phyloP scores from a whole-genome alignment of 2,329 filamentous ascomycete genomes.

The Alternaria ventricosa region DNA sequence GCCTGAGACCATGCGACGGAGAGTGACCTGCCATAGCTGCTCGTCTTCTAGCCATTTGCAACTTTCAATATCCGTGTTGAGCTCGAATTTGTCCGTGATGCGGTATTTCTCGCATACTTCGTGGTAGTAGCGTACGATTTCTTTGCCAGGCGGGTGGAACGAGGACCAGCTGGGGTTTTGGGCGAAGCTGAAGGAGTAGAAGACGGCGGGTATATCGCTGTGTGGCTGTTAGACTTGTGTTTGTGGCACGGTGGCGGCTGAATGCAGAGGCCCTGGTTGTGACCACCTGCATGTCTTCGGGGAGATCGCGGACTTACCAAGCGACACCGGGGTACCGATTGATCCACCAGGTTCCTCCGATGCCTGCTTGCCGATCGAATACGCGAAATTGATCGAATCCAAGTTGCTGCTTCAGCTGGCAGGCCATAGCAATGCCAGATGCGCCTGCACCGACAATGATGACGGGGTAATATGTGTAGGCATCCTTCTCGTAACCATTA shows the following conservation, averaged over 20 bases:
- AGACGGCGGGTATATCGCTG: slow-evolving; percentile 57
- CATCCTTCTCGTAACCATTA: slow-evolving; percentile 48
- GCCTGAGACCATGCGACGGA: slow-evolving; percentile 59
- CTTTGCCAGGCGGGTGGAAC: slow-evolving; percentile 56
- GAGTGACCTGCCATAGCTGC: slow-evolving; percentile 61
- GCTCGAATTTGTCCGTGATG: slow-evolving; percentile 64
- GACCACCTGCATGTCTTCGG: neutral
- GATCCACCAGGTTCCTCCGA: slow-evolving; percentile 70
- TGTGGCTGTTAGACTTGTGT: slow-evolving; percentile 16
- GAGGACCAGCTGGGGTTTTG: slow-evolving; percentile 61
- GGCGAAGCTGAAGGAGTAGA: slow-evolving; percentile 65
- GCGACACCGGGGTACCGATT: slow-evolving; percentile 63
- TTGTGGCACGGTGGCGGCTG: neutral
- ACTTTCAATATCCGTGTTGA: slow-evolving; percentile 63
- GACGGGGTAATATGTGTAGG: slow-evolving; percentile 56
- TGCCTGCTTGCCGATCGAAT: slow-evolving; percentile 64
- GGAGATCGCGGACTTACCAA: slow-evolving; percentile 25
- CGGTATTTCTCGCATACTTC: slow-evolving; percentile 60
- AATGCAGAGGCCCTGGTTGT: neutral
- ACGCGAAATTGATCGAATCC: slow-evolving; percentile 65
- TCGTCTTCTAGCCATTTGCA: slow-evolving; percentile 61
- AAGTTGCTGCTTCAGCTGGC: slow-evolving; percentile 63
- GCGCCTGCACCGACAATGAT: slow-evolving; percentile 67
- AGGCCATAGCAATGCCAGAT: slow-evolving; percentile 67
- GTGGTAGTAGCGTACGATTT: slow-evolving; percentile 61